Base-by-base conservation (phyloP, 2,329 filamentous ascomycete genomes). In the Colletotrichum karsti region DNA sequence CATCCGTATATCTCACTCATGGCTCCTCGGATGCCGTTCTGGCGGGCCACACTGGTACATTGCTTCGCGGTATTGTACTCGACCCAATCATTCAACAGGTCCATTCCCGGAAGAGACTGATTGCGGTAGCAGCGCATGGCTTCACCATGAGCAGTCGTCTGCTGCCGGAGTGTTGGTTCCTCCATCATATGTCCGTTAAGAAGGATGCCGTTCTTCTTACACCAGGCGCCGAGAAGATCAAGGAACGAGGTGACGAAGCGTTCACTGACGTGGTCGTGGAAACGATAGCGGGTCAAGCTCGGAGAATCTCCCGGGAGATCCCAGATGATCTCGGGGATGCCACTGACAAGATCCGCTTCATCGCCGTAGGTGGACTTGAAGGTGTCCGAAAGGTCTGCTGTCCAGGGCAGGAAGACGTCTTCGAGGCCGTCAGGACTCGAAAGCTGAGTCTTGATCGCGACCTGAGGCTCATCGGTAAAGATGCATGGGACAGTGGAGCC, bases 61-160 rank as follows among this genome's bases (percentile, higher is more conserved):
- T 78, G 77, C 60, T 78, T 78, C 2, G 73, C 77, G 1, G 76
- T 78, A 44, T 75, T 77, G 61, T 74, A 78, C 55, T 78, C 76
- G n/a, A 73, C 69, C 59, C 69, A 67, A 62, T 78, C 76, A 33
- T 65, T 72, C 5, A 78, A 72, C 7, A 78, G 61, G 48, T 77
- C 75, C 65, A 78, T 77, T 1, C 76, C 76, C 1, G 76, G 76
- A 42, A 77, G 66, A n/a, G 75, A 67, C 69, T 75, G 72, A 13
- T 65, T 75, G 26, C 75, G 68, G 42, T 78, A 78, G 53, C 74
- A 77, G 13, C 76, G 72, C 77, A 78, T 78, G 3, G 76, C 73
- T 60, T 77, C 76, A 12, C 77, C 76, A n/a, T 77, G 69, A 4
- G 74, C 72, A 1, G 70, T 72, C 2, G 76, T 78, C 54, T 78